Evolutionary conservation across 2,329 filamentous ascomycete genomes (phyloP).

Genomic region (Aspergillus fumigatus): DNA sequence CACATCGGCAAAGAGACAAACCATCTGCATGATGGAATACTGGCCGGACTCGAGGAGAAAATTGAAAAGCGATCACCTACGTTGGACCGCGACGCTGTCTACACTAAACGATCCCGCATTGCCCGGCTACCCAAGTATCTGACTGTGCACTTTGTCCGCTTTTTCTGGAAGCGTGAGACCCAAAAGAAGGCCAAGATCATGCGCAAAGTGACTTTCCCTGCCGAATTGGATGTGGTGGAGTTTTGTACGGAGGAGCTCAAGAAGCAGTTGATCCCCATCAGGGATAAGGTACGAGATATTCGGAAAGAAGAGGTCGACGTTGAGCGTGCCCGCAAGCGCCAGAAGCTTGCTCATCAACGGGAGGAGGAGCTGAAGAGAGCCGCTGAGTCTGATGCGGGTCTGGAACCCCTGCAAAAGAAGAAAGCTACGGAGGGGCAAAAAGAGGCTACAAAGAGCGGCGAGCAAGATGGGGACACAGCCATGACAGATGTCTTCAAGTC

Average conservation of each 20-base stretch:
- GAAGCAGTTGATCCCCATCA: constrained; percentile 79
- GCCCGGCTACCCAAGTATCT: constrained; percentile 89
- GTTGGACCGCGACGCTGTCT: constrained; percentile 72
- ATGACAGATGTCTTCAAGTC: constrained; percentile 82
- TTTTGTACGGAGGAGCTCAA: constrained; percentile 91
- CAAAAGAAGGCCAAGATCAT: constrained; percentile 99
- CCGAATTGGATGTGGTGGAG: constrained; percentile 87
- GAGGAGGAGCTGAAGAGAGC: constrained; percentile 48
- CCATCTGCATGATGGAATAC: constrained; percentile 83
- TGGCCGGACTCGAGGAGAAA: constrained; percentile 76
- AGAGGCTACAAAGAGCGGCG: constrained; percentile 43
- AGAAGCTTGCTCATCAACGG: constrained; percentile 64
- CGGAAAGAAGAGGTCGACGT: constrained; percentile 93
- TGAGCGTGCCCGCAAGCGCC: constrained; percentile 84
- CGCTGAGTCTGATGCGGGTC: constrained; percentile 23
- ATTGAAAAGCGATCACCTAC: constrained; percentile 82
- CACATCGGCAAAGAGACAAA: constrained; percentile 87
- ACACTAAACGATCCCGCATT: constrained; percentile 89
- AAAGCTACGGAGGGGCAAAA: constrained; percentile 49
- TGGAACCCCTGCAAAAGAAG: constrained; percentile 46
- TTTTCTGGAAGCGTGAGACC: constrained; percentile 94
- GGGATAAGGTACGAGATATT: constrained; percentile 92
- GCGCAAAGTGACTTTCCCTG: constrained; percentile 95
- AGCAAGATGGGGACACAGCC: constrained; percentile 64
- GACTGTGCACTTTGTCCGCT: constrained; percentile 94